Conservation (phyloP, 1,284 basidiomycete genomes). For the Rhodotorula sp. region DNA sequence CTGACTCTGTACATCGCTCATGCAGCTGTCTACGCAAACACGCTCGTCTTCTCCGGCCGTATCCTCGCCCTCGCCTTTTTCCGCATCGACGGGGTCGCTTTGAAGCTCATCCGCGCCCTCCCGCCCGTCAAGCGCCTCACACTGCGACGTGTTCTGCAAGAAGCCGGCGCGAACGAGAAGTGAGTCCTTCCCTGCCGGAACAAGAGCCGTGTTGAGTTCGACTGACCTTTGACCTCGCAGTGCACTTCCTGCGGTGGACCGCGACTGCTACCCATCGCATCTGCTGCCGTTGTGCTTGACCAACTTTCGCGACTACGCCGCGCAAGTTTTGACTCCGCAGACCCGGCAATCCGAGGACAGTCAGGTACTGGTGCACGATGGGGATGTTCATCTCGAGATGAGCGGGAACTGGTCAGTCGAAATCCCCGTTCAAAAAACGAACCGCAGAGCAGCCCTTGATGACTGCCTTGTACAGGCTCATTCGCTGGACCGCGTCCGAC, state of each 20-base stretch:
- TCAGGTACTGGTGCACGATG: constrained; percentile 36
- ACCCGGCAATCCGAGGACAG: background rate
- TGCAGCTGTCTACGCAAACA: constrained; percentile 55
- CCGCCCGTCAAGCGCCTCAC: constrained; percentile 52
- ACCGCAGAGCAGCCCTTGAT: background rate
- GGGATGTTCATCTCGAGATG: constrained; percentile 40
- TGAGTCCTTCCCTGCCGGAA: background rate
- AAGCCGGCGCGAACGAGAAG: constrained; percentile 38
- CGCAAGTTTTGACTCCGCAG: constrained; percentile 17
- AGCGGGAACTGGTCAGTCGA: constrained; percentile 43
- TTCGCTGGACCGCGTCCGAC: constrained; percentile 51
- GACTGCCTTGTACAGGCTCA: constrained; percentile 34
- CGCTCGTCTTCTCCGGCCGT: constrained; percentile 55
- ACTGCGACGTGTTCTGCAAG: constrained; percentile 49
- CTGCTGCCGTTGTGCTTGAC: constrained; percentile 32
- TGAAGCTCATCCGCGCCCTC: constrained; percentile 54
- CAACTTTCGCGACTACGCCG: constrained; percentile 29
- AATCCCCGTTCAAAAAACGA: too few species aligned
- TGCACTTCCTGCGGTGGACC: constrained; percentile 21
- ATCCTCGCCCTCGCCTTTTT: constrained; percentile 57
- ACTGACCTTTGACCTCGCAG: background rate
- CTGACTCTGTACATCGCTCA: background rate
- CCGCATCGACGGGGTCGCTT: constrained; percentile 55
- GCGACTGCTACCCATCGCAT: constrained; percentile 29
- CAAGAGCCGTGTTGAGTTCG: background rate